Evolutionary conservation across 2,329 filamentous ascomycete species (phyloP).

Genomic region (Aspergillus felis): DNA sequence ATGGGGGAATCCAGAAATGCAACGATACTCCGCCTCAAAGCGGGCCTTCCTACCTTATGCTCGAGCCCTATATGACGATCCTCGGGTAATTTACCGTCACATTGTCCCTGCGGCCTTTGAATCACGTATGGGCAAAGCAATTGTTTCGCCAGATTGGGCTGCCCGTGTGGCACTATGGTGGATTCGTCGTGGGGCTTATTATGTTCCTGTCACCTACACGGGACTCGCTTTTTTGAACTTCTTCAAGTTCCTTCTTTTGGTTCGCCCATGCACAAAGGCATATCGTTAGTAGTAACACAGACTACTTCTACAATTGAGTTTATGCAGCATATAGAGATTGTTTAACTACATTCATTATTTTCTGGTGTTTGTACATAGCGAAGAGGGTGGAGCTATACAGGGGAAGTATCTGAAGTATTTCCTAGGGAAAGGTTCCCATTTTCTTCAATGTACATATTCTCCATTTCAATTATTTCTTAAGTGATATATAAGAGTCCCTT

Average conservation of each 20-base stretch:
- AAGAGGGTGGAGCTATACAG: no score
- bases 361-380: no score
- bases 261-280: not conserved
- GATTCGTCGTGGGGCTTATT: conserved; percentile 15
- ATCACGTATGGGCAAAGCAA: not conserved
- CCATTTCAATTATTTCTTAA: no score
- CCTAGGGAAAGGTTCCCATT: no score
- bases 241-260: conserved; percentile 9
- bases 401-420: no score
- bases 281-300: no score
- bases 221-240: conserved; percentile 14
- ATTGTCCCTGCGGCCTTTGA: conserved; percentile 8
- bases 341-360: no score
- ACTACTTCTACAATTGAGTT: no score
- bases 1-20: conserved; percentile 2
- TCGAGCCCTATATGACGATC: conserved; percentile 12
- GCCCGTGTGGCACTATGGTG: conserved; percentile 14
- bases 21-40: conserved; percentile 8
- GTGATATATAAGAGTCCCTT: no score
- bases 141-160: conserved; percentile 11
- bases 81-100: conserved; percentile 14
- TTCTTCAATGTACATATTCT: no score
- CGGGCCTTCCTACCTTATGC: conserved; percentile 13
- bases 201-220: conserved; percentile 16
- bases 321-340: no score